Percentiles rank a stretch among this genome's conserved stretches.
Evolutionary conservation across 805 yeast genomes (phyloP).

Genomic region (Jamesozyma piceae): DNA sequence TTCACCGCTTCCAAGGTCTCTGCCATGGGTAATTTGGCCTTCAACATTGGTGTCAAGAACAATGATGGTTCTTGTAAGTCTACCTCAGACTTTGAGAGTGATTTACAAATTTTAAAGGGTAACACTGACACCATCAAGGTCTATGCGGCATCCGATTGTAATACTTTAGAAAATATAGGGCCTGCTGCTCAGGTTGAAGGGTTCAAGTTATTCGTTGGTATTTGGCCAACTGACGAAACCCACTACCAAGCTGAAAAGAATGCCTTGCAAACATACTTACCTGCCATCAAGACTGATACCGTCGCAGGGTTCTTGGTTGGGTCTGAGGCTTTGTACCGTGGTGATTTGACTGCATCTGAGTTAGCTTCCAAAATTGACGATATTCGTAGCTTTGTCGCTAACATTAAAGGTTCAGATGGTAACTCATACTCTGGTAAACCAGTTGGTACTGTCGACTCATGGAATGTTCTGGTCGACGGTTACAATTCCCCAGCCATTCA

Average conservation of each 20-base stretch:
- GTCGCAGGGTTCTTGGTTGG: constrained; percentile 81
- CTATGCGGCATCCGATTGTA: constrained; percentile 90
- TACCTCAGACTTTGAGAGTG: constrained; percentile 58
- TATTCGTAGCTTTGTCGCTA: constrained; percentile 49
- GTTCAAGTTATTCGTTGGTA: constrained; percentile 70
- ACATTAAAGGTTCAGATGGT: constrained; percentile 72
- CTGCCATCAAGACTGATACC: constrained; percentile 56
- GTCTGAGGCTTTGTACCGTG: constrained; percentile 91
- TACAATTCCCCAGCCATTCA: constrained; percentile 58
- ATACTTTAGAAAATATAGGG: constrained; percentile 73
- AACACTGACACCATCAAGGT: constrained; percentile 67
- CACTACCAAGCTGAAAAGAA: constrained; percentile 66
- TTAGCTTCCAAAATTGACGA: constrained; percentile 61
- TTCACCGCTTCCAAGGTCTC: constrained; percentile 38
- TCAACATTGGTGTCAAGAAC: constrained; percentile 79
- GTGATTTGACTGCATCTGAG: constrained; percentile 64
- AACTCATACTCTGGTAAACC: constrained; percentile 58
- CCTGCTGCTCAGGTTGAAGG: constrained; percentile 79
- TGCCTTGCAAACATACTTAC: constrained; percentile 65
- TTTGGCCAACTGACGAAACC: constrained; percentile 87
- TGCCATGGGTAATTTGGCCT: constrained; percentile 66
- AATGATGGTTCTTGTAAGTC: constrained; percentile 68
- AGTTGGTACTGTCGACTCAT: constrained; percentile 93
- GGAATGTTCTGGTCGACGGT: constrained; percentile 86
- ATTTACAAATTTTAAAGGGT: constrained; percentile 48